phyloP scores from a whole-genome alignment of 306 rosid genomes.

The Casuarina equisetifolia region DNA sequence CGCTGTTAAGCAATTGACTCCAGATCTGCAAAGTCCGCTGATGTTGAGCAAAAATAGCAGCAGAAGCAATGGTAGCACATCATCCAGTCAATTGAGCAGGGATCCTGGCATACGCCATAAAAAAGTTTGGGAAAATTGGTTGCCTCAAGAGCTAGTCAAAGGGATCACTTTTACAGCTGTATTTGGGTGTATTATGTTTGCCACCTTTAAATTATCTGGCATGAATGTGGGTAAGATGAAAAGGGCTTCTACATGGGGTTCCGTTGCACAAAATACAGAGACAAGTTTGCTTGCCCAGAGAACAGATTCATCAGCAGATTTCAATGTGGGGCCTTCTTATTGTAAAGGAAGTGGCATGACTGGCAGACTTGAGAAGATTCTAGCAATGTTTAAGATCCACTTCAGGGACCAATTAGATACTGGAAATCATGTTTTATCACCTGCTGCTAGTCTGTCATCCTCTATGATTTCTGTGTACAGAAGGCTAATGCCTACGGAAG shows the following conservation, averaged over 20 bases:
- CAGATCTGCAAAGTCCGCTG: slow-evolving; percentile 66
- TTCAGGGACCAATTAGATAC: slow-evolving; percentile 42
- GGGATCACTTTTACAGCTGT: slow-evolving; percentile 48
- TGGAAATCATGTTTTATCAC: slow-evolving; percentile 31
- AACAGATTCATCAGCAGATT: slow-evolving; percentile 51
- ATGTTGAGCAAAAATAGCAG: slow-evolving; percentile 53
- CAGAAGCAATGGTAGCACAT: slow-evolving; percentile 37
- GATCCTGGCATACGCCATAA: slow-evolving; percentile 51
- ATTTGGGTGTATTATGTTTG: slow-evolving; percentile 73
- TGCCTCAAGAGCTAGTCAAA: slow-evolving; percentile 41
- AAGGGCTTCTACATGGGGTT: slow-evolving; percentile 41
- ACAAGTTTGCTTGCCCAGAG: slow-evolving; percentile 40
- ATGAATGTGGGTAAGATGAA: slow-evolving; percentile 45
- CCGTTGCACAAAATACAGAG: slow-evolving; percentile 34
- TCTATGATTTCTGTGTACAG: slow-evolving; percentile 37
- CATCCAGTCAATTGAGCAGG: slow-evolving; percentile 77
- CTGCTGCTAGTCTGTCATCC: slow-evolving; percentile 42
- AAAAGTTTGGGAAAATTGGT: slow-evolving; percentile 59
- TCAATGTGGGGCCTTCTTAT: slow-evolving; percentile 50
- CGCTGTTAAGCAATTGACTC: slow-evolving; percentile 82
- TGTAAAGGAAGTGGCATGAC: slow-evolving; percentile 44
- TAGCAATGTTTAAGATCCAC: slow-evolving; percentile 42
- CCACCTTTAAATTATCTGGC: slow-evolving; percentile 56
- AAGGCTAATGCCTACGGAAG: slow-evolving; percentile 72
- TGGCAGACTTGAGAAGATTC: slow-evolving; percentile 52